Base-by-base conservation (phyloP, 2,329 filamentous ascomycete species). In the Botrytis galanthina region DNA sequence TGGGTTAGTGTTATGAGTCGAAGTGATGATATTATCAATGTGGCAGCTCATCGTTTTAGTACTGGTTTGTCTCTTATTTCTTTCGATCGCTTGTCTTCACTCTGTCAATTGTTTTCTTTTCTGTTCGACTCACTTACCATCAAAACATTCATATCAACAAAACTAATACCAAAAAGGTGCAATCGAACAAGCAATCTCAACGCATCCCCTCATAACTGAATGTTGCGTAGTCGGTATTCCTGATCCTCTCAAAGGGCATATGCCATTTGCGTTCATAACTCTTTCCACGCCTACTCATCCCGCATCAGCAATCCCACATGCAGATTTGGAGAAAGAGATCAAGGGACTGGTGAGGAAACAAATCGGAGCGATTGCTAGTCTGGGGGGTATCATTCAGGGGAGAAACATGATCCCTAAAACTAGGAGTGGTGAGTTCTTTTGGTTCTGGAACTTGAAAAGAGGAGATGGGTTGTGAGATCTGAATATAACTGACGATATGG, bases 361-460 rank as follows among this genome's bases (percentile, higher is more conserved):
- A 79, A 96, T 98, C 72, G 95, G 95, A 10, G 90, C 93, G 35
- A 97, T 98, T 76, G 95, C 95, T 1, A 89, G 89, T 2, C 86
- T 98, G 0, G 94, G 94, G 14, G 95, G 95, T 3, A 92, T 97
- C 79, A 92, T 97, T 70, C 92, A 94, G 76, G 93, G 93, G 57
- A 90, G 90, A 77, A 91, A 91, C 26, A 95, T 97, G 87, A 97
- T 98, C 70, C 95, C 95, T 9, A 95, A 95, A 85, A 98, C 95
- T 26, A 84, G 95, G 42, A 67, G 61, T 67, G 70, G 70, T 68
- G 46, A 54, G 46, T 68, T 42, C 29, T 18, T 37, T 9, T 46
- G 12, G 32, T 46, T 22, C 18, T 32, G 1, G 42, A 3, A 3
- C 8, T 22, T 0, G 22, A 20, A 26, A 18, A 26, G 5, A 18